These are phyloP conservation scores for Vaccinium macrocarpon DNA, from an alignment of 148 eudicot genomes.

Conservation along the genomic window DNA sequence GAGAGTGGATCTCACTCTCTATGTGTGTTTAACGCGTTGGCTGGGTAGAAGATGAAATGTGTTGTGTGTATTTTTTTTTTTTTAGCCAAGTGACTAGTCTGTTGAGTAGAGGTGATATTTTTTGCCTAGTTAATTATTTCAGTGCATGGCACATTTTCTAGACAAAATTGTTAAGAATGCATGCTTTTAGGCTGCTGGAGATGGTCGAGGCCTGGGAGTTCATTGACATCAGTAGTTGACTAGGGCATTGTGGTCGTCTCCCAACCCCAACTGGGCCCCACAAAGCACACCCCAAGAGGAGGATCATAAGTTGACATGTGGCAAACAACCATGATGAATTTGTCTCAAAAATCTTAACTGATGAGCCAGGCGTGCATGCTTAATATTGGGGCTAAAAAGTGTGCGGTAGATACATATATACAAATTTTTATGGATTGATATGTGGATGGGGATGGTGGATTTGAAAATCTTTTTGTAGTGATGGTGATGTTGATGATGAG, in stretches of 20 bases:
- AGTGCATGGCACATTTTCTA: no score
- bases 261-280: neutral
- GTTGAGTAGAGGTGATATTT: no score
- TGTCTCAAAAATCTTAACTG: neutral
- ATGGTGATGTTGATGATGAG: conserved; percentile 39
- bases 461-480: conserved; percentile 14
- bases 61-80: no score
- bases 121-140: no score
- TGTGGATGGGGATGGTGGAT: neutral
- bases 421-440: neutral
- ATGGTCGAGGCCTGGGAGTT: neutral
- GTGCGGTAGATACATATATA: neutral
- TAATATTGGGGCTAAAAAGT: neutral
- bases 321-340: neutral
- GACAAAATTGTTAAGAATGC: no score
- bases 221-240: conserved; percentile 30
- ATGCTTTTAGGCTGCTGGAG: no score
- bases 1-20: no score
- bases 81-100: no score
- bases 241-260: neutral
- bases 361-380: conserved; percentile 6
- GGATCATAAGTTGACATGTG: conserved; percentile 17
- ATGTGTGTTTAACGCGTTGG: no score
- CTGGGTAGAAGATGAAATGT: no score
- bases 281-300: neutral